Percentiles rank a stretch among this genome's conserved stretches.
Evolutionary conservation across 176 grass and related monocot species (phyloP).

Genomic region (Oryza longistaminata): DNA sequence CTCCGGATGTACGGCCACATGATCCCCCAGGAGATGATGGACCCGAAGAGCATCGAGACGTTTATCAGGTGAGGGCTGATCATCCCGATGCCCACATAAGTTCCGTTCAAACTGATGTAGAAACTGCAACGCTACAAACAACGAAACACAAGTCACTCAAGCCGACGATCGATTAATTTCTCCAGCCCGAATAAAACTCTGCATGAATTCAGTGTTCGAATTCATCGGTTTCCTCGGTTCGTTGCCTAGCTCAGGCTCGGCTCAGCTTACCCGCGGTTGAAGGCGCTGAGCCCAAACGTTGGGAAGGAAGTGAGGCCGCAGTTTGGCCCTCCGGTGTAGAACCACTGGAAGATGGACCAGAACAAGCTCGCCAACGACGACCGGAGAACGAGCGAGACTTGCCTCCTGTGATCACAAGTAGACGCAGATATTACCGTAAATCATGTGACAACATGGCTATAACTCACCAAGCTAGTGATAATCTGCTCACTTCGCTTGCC

Average conservation of each 20-base stretch:
- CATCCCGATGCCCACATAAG: constrained; percentile 74
- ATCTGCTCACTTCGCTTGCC: constrained; percentile 51
- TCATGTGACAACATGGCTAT: neutral
- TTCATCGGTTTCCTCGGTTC: neutral
- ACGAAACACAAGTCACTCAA: neutral
- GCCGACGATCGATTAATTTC: neutral
- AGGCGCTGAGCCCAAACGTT: constrained; percentile 60
- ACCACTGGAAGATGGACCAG: constrained; percentile 75
- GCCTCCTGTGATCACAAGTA: constrained; percentile 42
- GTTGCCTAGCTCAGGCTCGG: too few species aligned
- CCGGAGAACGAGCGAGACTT: constrained; percentile 56
- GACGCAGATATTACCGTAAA: neutral
- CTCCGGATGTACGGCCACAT: constrained; percentile 64
- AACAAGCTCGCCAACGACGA: constrained; percentile 55
- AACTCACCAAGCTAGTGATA: neutral
- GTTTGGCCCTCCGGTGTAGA: constrained; percentile 56
- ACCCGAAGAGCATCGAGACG: constrained; percentile 61
- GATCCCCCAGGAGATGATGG: constrained; percentile 75
- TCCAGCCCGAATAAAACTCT: neutral
- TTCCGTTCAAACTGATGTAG: constrained; percentile 61
- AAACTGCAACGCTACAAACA: constrained; percentile 51
- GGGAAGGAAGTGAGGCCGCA: constrained; percentile 76
- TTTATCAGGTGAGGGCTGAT: constrained; percentile 82
- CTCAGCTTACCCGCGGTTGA: constrained; percentile 42
- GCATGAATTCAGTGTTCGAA: neutral